A percentile compares a stretch with the other conserved stretches of the same genome.
Evolutionary conservation across 1,284 basidiomycete genomes (phyloP).

Genomic region (Tausonia pullulans): DNA sequence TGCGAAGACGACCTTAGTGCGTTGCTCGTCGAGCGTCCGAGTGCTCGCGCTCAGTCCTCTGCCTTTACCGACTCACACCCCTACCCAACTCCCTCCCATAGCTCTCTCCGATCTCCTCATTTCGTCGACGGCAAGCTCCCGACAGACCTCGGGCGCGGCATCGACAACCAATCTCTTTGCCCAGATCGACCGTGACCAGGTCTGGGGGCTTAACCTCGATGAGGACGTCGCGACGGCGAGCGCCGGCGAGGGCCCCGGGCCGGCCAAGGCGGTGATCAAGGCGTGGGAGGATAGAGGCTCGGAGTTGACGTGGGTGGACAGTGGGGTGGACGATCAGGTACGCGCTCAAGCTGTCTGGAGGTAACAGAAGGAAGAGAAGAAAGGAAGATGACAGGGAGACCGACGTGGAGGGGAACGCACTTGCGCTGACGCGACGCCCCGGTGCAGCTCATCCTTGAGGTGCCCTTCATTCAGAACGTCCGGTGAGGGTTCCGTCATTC

Average conservation of each 20-base stretch:
- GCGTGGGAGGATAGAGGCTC: slow-evolving; percentile 34
- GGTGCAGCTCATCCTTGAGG: slow-evolving; percentile 6
- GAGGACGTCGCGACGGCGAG: neutral
- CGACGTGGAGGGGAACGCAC: neutral
- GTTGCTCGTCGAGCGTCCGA: neutral
- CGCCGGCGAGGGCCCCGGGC: neutral
- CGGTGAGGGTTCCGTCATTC: neutral
- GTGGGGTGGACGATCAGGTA: slow-evolving; percentile 36
- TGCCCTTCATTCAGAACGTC: slow-evolving; percentile 12
- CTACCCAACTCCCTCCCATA: neutral
- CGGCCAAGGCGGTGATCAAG: slow-evolving; percentile 30
- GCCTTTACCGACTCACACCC: neutral
- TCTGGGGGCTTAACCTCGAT: slow-evolving; percentile 14
- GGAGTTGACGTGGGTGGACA: slow-evolving; percentile 30
- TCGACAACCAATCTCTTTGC: slow-evolving; percentile 10
- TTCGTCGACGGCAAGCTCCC: neutral
- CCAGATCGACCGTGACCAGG: slow-evolving; percentile 14
- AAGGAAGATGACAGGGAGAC: no score
- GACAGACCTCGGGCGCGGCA: slow-evolving; percentile 8
- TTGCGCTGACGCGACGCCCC: neutral
- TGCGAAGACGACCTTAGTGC: slow-evolving; percentile 16
- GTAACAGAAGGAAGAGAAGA: no score
- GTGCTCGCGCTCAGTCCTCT: neutral
- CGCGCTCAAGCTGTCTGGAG: neutral
- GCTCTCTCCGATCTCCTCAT: slow-evolving; percentile 12